Conservation (phyloP, 345 rosid genomes). For the Salix purpurea region DNA sequence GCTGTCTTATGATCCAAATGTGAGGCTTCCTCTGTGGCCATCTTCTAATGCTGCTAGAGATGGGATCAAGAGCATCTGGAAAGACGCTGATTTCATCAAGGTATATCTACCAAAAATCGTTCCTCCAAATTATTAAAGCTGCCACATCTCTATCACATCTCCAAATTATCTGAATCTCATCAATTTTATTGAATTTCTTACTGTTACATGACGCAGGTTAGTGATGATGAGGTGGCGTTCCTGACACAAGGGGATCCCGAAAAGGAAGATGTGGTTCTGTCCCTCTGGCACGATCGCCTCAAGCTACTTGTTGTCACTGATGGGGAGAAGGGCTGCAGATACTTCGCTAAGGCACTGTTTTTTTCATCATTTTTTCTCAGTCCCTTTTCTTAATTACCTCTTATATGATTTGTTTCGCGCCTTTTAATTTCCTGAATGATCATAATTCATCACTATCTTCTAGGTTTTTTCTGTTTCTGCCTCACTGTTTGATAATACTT, state of each 20-base stretch:
- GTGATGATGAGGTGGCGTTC: conserved; percentile 60
- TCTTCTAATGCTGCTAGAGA: conserved; percentile 51
- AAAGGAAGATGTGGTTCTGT: conserved; percentile 52
- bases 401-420: not conserved
- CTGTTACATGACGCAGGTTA: conserved; percentile 23
- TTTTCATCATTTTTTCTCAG: too few relatives aligned
- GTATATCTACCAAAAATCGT: conserved; percentile 7
- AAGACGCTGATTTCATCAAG: conserved; percentile 58
- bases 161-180: too few relatives aligned
- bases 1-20: conserved; percentile 67
- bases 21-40: conserved; percentile 67
- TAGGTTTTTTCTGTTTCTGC: too few relatives aligned
- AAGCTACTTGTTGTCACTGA: conserved; percentile 62
- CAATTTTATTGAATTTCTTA: not conserved
- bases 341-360: conserved; percentile 44
- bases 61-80: conserved; percentile 67
- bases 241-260: conserved; percentile 46
- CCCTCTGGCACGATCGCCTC: conserved; percentile 50
- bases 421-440: not conserved
- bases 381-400: too few relatives aligned
- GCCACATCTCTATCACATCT: too few relatives aligned
- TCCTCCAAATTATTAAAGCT: too few relatives aligned
- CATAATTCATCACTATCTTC: too few relatives aligned
- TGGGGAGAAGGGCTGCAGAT: conserved; percentile 67
- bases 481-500: too few relatives aligned